Evolutionary conservation across 768 basidiomycete genomes (phyloP).

Genomic region (Tricholoma matsutake): DNA sequence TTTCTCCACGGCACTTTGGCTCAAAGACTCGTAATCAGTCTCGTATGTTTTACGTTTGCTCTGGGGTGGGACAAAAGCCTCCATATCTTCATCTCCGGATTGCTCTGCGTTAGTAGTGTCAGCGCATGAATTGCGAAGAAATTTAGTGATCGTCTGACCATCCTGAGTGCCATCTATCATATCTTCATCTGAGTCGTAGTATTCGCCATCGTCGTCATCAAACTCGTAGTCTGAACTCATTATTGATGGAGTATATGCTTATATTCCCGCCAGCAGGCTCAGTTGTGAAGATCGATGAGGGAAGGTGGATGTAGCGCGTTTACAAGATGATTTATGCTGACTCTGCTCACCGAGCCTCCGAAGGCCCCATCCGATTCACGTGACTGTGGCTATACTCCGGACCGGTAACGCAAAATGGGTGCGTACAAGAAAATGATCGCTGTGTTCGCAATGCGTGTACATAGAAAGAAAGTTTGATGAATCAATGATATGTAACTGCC

Average conservation of each 20-base stretch:
- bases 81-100: conserved; percentile 66
- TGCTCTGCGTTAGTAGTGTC: conserved; percentile 16
- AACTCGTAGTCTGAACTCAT: conserved; percentile 67
- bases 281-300: conserved; percentile 24
- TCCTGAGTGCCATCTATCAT: conserved; percentile 67
- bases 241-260: background rate
- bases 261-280: conserved; percentile 2
- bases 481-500: too few relatives aligned
- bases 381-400: background rate
- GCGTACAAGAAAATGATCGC: too few relatives aligned
- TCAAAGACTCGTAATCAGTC: conserved; percentile 78
- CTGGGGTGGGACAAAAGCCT: conserved; percentile 51
- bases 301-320: background rate
- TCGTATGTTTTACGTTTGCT: conserved; percentile 73
- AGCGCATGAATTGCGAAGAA: conserved; percentile 5
- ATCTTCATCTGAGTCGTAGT: conserved; percentile 71
- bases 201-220: conserved; percentile 64
- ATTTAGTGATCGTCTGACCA: conserved; percentile 39
- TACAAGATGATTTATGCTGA: background rate
- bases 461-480: too few relatives aligned
- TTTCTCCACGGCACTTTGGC: conserved; percentile 68
- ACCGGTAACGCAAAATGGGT: too few relatives aligned
- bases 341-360: background rate
- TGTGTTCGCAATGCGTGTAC: too few relatives aligned
- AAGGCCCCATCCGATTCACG: background rate